Evolutionary conservation across 73 alveolate species (phyloP).

Genomic region (Symbiodinium pilosum): DNA sequence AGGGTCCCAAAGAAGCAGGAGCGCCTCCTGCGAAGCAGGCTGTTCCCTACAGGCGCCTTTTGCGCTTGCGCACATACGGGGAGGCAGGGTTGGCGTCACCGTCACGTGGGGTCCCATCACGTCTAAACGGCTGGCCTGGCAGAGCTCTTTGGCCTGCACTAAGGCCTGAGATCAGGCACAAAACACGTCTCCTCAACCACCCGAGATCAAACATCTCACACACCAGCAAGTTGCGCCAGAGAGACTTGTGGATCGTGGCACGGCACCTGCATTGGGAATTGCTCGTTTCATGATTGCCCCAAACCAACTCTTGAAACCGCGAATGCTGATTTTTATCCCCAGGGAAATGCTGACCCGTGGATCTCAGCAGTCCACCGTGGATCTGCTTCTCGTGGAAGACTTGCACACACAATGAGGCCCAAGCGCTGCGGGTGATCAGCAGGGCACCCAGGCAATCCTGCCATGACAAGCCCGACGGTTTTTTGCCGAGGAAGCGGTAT

Average conservation of each 20-base stretch:
- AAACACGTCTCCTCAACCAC: neutral
- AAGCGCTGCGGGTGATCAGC: neutral
- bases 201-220: neutral
- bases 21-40: neutral
- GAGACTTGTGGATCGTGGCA: neutral
- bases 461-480: neutral
- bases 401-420: neutral
- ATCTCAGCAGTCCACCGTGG: no score
- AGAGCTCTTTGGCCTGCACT: neutral
- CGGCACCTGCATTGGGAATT: neutral
- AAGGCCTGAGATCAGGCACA: neutral
- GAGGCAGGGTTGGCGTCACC: neutral
- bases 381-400: neutral
- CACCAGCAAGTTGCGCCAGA: neutral
- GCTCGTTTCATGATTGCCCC: no score
- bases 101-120: neutral
- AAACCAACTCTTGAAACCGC: neutral
- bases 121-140: neutral
- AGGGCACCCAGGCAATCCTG: neutral
- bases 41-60: neutral
- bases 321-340: no score
- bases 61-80: neutral
- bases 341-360: no score
- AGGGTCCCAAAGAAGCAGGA: neutral
- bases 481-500: neutral